Evolutionary conservation across 1,139 yeast genomes (phyloP).

Genomic region (Zygotorulaspora mrakii): DNA sequence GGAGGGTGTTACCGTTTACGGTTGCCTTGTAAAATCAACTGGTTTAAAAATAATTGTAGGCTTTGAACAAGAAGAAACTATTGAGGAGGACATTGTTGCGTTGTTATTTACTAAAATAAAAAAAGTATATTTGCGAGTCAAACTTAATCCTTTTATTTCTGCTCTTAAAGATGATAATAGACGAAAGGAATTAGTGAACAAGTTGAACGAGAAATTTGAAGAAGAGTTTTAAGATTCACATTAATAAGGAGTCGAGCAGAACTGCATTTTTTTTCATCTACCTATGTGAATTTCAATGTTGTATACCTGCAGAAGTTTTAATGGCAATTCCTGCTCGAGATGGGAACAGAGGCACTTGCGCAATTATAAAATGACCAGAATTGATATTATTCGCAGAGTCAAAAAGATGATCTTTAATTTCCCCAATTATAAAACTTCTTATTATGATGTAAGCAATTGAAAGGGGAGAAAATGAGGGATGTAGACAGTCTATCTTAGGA

Average conservation of each 20-base stretch:
- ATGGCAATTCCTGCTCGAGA: too few species aligned
- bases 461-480: too few species aligned
- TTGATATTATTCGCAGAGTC: too few species aligned
- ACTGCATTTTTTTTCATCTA: too few species aligned
- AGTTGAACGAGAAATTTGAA: constrained; percentile 15
- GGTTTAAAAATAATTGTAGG: constrained; percentile 34
- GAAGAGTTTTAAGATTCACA: constrained; percentile 14
- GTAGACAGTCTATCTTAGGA: constrained; percentile 2
- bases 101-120: constrained; percentile 27
- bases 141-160: constrained; percentile 29
- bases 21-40: constrained; percentile 29
- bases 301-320: too few species aligned
- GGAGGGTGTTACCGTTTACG: constrained; percentile 32
- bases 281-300: too few species aligned
- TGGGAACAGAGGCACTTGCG: too few species aligned
- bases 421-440: too few species aligned
- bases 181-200: constrained; percentile 14
- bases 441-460: too few species aligned
- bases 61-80: constrained; percentile 15
- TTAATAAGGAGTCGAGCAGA: too few species aligned
- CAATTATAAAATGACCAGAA: too few species aligned
- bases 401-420: too few species aligned
- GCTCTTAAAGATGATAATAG: constrained; percentile 5
- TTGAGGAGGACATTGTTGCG: constrained; percentile 17
- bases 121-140: constrained; percentile 25